These are phyloP conservation scores for Ensete glaucum DNA, from an alignment of 176 grass and related monocot genomes.

Conservation along the genomic window DNA sequence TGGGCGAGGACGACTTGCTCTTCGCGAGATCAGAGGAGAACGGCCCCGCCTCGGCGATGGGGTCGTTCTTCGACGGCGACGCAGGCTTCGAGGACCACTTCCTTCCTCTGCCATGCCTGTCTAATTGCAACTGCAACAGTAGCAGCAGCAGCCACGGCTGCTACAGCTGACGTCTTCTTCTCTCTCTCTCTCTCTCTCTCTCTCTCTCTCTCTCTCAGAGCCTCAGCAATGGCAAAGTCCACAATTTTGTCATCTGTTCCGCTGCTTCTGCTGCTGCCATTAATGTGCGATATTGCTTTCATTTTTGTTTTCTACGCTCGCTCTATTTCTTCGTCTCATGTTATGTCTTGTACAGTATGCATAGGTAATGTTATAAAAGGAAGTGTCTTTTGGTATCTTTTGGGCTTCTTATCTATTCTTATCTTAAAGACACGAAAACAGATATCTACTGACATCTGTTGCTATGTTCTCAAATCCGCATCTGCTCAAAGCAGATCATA, in stretches of 20 bases:
- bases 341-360: neutral
- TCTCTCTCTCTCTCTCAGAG: neutral
- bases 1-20: conserved; percentile 33
- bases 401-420: neutral
- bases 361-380: too few species aligned
- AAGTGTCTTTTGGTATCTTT: neutral
- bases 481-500: too few species aligned
- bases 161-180: conserved; percentile 24
- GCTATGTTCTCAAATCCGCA: too few species aligned
- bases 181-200: neutral
- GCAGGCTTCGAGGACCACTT: conserved; percentile 16
- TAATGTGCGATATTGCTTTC: neutral
- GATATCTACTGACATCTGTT: too few species aligned
- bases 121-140: conserved; percentile 13
- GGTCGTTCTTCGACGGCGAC: conserved; percentile 13
- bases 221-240: neutral
- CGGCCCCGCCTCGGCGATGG: neutral
- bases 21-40: conserved; percentile 18
- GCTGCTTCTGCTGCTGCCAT: neutral
- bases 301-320: neutral
- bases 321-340: neutral
- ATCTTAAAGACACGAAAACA: neutral
- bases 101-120: conserved; percentile 23
- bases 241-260: neutral
- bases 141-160: neutral